Percentiles rank a stretch among this genome's conserved stretches.
Conservation (phyloP, 2,329 filamentous ascomycete genomes). For the Teratosphaeria epicoccoides region DNA sequence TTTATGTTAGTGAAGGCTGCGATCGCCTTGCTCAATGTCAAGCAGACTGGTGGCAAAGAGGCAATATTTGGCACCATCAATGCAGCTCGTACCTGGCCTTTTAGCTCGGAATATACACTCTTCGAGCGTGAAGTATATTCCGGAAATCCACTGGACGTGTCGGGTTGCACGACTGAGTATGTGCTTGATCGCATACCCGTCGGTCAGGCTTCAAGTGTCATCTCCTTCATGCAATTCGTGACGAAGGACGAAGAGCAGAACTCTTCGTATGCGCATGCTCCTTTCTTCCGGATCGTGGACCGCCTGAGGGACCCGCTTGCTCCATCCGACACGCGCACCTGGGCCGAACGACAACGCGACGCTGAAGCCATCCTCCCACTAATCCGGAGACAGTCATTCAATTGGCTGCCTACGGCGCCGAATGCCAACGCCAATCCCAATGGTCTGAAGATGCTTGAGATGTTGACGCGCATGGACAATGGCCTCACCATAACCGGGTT, state of each 20-base stretch:
- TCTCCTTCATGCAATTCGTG: constrained; percentile 23
- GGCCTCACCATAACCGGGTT: constrained; percentile 25
- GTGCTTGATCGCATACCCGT: constrained; percentile 24
- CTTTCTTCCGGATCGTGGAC: constrained; percentile 23
- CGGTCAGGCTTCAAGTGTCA: constrained; percentile 12
- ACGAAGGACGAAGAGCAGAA: constrained; percentile 23
- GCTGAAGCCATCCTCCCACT: constrained; percentile 20
- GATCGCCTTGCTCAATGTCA: constrained; percentile 22
- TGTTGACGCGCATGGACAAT: constrained; percentile 25
- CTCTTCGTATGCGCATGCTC: constrained; percentile 20
- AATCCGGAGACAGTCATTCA: constrained; percentile 24
- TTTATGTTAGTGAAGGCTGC: constrained; percentile 27
- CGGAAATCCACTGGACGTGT: constrained; percentile 24
- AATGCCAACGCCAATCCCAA: constrained; percentile 16
- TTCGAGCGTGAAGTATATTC: constrained; percentile 20
- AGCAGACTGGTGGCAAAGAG: constrained; percentile 20
- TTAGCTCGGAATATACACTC: constrained; percentile 19
- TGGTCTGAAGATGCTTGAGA: constrained; percentile 21
- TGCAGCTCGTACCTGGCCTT: constrained; percentile 25
- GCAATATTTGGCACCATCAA: constrained; percentile 26
- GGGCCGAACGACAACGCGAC: constrained; percentile 20
- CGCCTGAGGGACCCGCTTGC: constrained; percentile 19
- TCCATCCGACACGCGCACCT: constrained; percentile 19
- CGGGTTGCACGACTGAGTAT: constrained; percentile 26
- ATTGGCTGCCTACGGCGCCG: constrained; percentile 24